Evolutionary conservation across 2,329 filamentous ascomycete genomes (phyloP).

Genomic region (Pseudopithomyces chartarum): DNA sequence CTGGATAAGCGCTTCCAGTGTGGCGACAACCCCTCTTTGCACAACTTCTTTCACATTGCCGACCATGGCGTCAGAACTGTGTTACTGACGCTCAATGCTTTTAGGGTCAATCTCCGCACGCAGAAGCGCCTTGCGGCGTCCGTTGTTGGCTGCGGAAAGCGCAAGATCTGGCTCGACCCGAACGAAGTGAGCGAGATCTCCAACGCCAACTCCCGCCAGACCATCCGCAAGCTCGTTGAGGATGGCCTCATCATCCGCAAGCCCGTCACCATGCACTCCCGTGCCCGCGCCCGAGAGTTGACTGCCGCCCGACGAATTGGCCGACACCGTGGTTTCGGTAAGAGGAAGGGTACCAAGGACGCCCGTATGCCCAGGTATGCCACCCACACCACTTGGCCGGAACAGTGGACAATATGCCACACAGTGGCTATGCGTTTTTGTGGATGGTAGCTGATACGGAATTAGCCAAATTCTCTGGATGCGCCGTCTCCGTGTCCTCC

Average conservation of each 20-base stretch:
- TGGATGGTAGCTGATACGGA: conserved; percentile 38
- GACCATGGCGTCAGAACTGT: conserved; percentile 22
- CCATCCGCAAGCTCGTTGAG: conserved; percentile 98
- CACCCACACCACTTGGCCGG: conserved; percentile 22
- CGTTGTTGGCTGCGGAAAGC: conserved; percentile 98
- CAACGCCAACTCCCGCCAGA: conserved; percentile 99
- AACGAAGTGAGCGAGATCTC: conserved; percentile 99
- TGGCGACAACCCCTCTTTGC: conserved; percentile 44
- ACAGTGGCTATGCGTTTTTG: conserved; percentile 12
- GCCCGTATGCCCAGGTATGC: conserved; percentile 97
- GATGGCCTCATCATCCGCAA: conserved; percentile 99
- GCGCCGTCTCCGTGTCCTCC: conserved; percentile 98
- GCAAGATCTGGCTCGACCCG: conserved; percentile 99
- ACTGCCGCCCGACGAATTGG: conserved; percentile 93
- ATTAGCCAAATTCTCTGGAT: conserved; percentile 95
- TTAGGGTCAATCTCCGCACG: conserved; percentile 98
- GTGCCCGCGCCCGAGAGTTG: conserved; percentile 92
- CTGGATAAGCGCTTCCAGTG: conserved; percentile 28
- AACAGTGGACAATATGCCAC: conserved; percentile 7
- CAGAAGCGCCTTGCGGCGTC: conserved; percentile 99
- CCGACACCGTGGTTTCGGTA: conserved; percentile 99
- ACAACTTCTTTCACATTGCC: conserved; percentile 23
- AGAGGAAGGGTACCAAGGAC: conserved; percentile 99
- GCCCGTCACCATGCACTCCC: conserved; percentile 99
- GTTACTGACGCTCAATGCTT: conserved; percentile 38